Conservation (phyloP, 345 rosid species). For the Pelargonium nanum region DNA sequence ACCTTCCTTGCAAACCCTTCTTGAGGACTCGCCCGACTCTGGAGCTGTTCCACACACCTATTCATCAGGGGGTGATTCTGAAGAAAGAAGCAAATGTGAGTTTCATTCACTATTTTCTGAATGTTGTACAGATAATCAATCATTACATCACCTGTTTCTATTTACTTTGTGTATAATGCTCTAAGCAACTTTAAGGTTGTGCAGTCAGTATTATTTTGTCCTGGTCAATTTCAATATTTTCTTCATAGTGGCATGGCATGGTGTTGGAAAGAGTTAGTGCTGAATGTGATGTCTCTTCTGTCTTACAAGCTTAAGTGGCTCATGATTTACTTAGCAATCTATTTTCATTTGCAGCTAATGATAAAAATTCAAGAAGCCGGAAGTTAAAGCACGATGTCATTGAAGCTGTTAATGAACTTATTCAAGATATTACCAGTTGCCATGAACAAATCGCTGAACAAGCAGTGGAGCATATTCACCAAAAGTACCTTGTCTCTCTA, state of each 20-base stretch:
- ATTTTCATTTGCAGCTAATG: conserved; percentile 60
- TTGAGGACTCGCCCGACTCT: conserved; percentile 71
- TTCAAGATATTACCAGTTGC: conserved; percentile 75
- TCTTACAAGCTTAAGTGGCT: background rate
- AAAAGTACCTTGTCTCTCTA: conserved; percentile 45
- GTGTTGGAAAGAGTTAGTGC: background rate
- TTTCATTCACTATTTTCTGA: background rate
- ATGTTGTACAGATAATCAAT: background rate
- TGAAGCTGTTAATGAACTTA: conserved; percentile 91
- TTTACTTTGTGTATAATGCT: background rate
- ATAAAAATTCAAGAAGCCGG: conserved; percentile 74
- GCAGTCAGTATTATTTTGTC: background rate
- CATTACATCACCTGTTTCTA: background rate
- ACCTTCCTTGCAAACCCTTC: conserved; percentile 83
- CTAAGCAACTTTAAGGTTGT: background rate
- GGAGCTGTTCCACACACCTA: conserved; percentile 55
- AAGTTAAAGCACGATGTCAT: conserved; percentile 95
- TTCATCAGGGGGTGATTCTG: conserved; percentile 96
- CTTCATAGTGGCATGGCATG: background rate
- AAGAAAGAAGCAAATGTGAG: conserved; percentile 87
- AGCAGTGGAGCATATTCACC: conserved; percentile 98
- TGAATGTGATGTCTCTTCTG: conserved; percentile 1
- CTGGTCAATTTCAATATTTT: background rate
- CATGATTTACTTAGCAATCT: conserved; percentile 14
- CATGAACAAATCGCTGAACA: conserved; percentile 98